Base-by-base conservation (phyloP, 2,329 filamentous ascomycete genomes). In the Huntiella savannae region DNA sequence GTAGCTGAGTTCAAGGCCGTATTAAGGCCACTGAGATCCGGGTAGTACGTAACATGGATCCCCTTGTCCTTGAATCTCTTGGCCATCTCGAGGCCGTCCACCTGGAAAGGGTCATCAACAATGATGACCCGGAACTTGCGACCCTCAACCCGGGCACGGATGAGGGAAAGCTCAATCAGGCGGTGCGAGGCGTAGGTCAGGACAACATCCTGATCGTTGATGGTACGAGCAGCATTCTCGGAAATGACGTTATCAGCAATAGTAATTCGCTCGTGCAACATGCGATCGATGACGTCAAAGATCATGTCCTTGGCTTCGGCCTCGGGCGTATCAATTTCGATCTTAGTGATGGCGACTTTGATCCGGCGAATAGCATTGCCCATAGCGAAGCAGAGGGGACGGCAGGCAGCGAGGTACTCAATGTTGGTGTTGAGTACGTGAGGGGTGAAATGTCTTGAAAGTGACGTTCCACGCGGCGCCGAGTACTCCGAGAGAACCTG, bases 341-440 rank as follows among this genome's bases (percentile, higher is more conserved):
- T 79, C 54, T 85, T 85, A 55, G 84, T 82, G 58, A 98, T 88
- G 56, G 85, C 77, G 41, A 94, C 75, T 67, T 98, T 98, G 43
- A 98, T 71, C 70, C 86, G 88, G 46, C 91, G 77, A 58, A 98
- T 93, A 33, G 86, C 86, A 60, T 96, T 98, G 50, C 91, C 91
- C 79, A 96, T 94, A 51, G 84, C 85, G 62, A 94, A 91, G 53
- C 84, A 92, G 63, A 98, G 82, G 33, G 91, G 87, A n/a, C 91
- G 79, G 58, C 87, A 95, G 54, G 85, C 85, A 50, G 84, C 83
- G 50, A 98, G 73, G 58, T 92, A 95, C 53, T 92, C 86, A 57
- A 98, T 95, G 62, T 98, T 91, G 34, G 87, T 84, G 56, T 86
- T 91, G 50, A 98, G 76, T 52, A 85, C 78, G 61, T 96, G 85